Evolutionary conservation across 805 yeast species (phyloP).

Genomic region (Wickerhamomyces ciferrii): DNA sequence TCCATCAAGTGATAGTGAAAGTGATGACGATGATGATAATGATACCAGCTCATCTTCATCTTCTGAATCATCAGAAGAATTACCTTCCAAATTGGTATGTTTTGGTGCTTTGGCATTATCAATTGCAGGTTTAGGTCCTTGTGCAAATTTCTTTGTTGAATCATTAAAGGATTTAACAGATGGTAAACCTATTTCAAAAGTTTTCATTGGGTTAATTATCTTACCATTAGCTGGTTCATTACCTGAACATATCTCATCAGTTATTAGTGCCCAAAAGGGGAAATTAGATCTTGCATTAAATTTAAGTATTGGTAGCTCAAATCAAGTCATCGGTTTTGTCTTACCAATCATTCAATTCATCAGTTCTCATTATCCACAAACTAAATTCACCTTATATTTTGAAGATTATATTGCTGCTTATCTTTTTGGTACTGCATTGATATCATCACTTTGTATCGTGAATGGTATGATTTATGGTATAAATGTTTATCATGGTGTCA

Average conservation of each 20-base stretch:
- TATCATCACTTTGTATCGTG: constrained; percentile 1
- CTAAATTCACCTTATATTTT: constrained; percentile 14
- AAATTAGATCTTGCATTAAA: constrained; percentile 16
- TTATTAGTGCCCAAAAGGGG: constrained; percentile 16
- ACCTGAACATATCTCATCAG: constrained; percentile 18
- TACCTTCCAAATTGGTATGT: constrained; percentile 14
- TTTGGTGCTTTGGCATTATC: constrained; percentile 16
- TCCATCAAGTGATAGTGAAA: not conserved
- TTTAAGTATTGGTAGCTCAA: constrained; percentile 15
- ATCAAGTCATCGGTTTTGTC: constrained; percentile 18
- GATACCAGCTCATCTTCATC: not conserved
- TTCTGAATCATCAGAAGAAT: not conserved
- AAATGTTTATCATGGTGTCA: constrained; percentile 5
- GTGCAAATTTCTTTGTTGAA: constrained; percentile 19
- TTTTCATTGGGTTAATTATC: constrained; percentile 18
- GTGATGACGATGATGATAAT: constrained; percentile 5
- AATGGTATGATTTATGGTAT: constrained; percentile 4
- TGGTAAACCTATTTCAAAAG: constrained; percentile 15
- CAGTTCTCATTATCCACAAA: constrained; percentile 14
- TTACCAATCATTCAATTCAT: constrained; percentile 19
- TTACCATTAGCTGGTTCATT: constrained; percentile 19
- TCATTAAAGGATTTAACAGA: constrained; percentile 16
- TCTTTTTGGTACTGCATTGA: constrained; percentile 3
- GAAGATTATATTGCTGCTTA: constrained; percentile 4
- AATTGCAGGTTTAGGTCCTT: constrained; percentile 17